phyloP scores from a whole-genome alignment of 2,329 filamentous ascomycete genomes.

The Tolypocladium sp. region DNA sequence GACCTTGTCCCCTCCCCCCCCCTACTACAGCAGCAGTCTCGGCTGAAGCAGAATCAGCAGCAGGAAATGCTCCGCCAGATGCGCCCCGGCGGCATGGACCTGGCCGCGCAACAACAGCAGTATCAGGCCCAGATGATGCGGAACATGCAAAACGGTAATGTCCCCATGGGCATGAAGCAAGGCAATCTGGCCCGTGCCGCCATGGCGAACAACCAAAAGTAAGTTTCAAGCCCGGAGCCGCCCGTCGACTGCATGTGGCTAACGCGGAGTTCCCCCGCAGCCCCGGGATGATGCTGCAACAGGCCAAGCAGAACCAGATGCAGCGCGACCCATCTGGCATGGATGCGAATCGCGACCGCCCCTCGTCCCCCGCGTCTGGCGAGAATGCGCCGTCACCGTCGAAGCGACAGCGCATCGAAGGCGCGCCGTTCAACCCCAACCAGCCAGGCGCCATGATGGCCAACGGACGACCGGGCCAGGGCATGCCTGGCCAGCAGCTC shows the following conservation, averaged over 20 bases:
- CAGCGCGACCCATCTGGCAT: conserved; percentile 80
- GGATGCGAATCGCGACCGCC: conserved; percentile 73
- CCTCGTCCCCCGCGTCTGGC: conserved; percentile 70
- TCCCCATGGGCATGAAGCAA: conserved; percentile 50
- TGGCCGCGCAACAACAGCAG: conserved; percentile 46
- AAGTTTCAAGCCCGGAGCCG: conserved; percentile 22
- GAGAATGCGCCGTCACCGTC: conserved; percentile 89
- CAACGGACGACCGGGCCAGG: conserved; percentile 61
- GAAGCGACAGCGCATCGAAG: conserved; percentile 75
- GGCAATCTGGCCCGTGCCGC: conserved; percentile 61
- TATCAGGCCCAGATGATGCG: conserved; percentile 58
- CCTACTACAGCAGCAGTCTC: conserved; percentile 49
- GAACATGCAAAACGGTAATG: conserved; percentile 51
- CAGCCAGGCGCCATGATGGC: conserved; percentile 58
- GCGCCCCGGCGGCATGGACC: conserved; percentile 48
- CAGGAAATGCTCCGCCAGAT: conserved; percentile 69
- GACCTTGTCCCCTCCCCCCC: conserved; percentile 2
- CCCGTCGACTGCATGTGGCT: background rate
- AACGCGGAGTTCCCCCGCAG: conserved; percentile 24
- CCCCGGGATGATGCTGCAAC: conserved; percentile 63
- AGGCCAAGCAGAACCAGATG: conserved; percentile 72
- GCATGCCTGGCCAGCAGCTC: conserved; percentile 64
- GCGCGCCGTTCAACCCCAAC: conserved; percentile 62
- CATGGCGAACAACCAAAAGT: conserved; percentile 72
- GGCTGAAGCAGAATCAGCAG: conserved; percentile 65